phyloP scores from a whole-genome alignment of 208 protist species.

The Crithidia expoeki region DNA sequence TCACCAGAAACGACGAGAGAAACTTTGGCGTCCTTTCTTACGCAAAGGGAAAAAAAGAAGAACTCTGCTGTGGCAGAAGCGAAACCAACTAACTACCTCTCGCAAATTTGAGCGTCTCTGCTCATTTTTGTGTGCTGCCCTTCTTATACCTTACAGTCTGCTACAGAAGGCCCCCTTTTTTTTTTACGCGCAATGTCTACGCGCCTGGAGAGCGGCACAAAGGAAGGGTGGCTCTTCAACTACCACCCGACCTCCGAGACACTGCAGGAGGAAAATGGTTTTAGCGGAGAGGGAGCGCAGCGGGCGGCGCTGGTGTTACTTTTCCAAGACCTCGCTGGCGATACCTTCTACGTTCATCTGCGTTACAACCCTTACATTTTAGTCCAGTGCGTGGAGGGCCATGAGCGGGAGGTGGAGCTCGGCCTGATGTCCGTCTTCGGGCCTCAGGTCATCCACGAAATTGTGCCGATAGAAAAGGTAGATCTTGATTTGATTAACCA shows the following conservation, averaged over 20 bases:
- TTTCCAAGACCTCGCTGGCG: conserved; percentile 83
- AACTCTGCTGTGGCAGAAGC: too few species aligned
- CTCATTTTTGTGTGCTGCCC: too few species aligned
- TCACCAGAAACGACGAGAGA: not conserved
- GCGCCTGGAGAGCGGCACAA: conserved; percentile 66
- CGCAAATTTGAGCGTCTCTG: too few species aligned
- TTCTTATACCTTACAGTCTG: not conserved
- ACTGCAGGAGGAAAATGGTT: conserved; percentile 27
- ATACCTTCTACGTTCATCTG: conserved; percentile 78
- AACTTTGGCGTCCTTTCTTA: not conserved
- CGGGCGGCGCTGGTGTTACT: conserved; percentile 74
- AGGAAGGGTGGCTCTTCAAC: conserved; percentile 90
- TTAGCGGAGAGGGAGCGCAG: conserved; percentile 34
- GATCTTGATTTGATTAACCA: conserved; percentile 98
- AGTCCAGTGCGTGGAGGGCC: conserved; percentile 73
- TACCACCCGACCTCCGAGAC: conserved; percentile 82
- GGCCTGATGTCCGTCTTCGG: conserved; percentile 93
- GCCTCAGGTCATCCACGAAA: conserved; percentile 73
- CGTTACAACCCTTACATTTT: conserved; percentile 86
- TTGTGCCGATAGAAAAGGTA: conserved; percentile 92
- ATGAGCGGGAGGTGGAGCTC: conserved; percentile 95
- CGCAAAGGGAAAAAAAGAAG: not conserved
- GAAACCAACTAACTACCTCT: too few species aligned
- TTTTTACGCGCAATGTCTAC: conserved; percentile 25
- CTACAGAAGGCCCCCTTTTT: not conserved